phyloP scores from a whole-genome alignment of 495 filamentous ascomycete species.

The Rusavskia elegans region DNA sequence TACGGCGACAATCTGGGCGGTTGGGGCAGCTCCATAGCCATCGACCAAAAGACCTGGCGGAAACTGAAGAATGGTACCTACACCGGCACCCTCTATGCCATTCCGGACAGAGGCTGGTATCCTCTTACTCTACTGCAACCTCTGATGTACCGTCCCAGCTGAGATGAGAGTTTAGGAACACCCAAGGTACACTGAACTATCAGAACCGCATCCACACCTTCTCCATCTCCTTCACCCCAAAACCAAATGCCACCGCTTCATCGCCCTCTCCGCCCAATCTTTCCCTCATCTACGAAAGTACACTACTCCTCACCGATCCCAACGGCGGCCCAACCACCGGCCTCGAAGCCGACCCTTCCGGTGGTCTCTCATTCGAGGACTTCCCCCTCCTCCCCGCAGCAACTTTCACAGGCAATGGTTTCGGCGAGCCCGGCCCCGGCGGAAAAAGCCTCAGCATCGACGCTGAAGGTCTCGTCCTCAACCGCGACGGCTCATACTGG shows the following conservation, averaged over 20 bases:
- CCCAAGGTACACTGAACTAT: constrained; percentile 60
- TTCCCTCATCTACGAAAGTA: constrained; percentile 46
- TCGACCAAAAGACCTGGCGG: constrained; percentile 48
- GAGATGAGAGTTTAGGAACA: constrained; percentile 30
- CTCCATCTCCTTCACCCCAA: constrained; percentile 38
- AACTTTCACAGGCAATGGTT: constrained; percentile 59
- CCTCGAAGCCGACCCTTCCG: constrained; percentile 47
- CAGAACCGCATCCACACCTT: constrained; percentile 63
- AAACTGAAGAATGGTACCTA: constrained; percentile 38
- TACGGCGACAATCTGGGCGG: constrained; percentile 60
- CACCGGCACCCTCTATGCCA: constrained; percentile 42
- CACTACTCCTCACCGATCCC: constrained; percentile 51
- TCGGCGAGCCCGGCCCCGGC: constrained; percentile 43
- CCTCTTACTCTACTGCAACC: not conserved
- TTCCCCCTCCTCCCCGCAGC: constrained; percentile 52
- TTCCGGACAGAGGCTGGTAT: constrained; percentile 63
- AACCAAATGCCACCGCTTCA: constrained; percentile 31
- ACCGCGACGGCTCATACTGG: constrained; percentile 52
- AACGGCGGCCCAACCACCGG: constrained; percentile 55
- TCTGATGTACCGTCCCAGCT: not conserved
- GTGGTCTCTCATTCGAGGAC: constrained; percentile 34
- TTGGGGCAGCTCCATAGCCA: constrained; percentile 49
- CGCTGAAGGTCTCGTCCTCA: constrained; percentile 55
- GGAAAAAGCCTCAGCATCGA: constrained; percentile 49
- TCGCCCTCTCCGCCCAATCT: constrained; percentile 50